Evolutionary conservation across 345 rosid species (phyloP).

Genomic region (Draba incana): DNA sequence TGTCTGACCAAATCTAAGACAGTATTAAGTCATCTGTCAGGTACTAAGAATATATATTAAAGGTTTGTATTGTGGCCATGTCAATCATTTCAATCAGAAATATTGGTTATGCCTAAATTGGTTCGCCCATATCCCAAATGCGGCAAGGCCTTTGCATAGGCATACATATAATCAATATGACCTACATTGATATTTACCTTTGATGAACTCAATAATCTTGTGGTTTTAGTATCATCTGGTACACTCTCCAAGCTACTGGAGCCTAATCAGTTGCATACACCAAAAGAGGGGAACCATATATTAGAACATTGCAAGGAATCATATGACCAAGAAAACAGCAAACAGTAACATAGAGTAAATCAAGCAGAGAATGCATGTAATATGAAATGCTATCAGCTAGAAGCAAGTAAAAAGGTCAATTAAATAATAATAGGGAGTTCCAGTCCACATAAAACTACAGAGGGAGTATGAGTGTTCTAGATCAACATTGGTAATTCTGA

Average conservation of each 20-base stretch:
- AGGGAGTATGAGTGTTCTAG: neutral
- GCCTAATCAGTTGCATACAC: conserved; percentile 29
- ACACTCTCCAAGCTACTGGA: conserved; percentile 17
- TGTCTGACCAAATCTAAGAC: neutral
- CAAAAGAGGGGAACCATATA: conserved; percentile 18
- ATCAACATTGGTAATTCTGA: conserved; percentile 2
- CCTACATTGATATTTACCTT: conserved; percentile 30
- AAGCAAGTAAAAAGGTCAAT: neutral
- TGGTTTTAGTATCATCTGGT: conserved; percentile 6
- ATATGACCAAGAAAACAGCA: neutral
- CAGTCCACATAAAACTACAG: neutral
- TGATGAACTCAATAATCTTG: conserved; percentile 18
- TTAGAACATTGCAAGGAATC: conserved; percentile 16
- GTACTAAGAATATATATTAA: neutral
- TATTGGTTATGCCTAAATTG: no score
- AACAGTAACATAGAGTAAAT: neutral
- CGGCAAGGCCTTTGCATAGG: conserved; percentile 6
- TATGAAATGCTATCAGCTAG: neutral
- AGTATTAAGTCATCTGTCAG: neutral
- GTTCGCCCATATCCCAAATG: neutral
- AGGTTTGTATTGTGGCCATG: neutral
- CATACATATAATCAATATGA: neutral
- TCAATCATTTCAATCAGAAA: no score
- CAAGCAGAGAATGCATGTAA: neutral
- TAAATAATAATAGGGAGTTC: neutral